Conservation (phyloP, 176 grass and related monocot species). For the Saccharum officinarum region DNA sequence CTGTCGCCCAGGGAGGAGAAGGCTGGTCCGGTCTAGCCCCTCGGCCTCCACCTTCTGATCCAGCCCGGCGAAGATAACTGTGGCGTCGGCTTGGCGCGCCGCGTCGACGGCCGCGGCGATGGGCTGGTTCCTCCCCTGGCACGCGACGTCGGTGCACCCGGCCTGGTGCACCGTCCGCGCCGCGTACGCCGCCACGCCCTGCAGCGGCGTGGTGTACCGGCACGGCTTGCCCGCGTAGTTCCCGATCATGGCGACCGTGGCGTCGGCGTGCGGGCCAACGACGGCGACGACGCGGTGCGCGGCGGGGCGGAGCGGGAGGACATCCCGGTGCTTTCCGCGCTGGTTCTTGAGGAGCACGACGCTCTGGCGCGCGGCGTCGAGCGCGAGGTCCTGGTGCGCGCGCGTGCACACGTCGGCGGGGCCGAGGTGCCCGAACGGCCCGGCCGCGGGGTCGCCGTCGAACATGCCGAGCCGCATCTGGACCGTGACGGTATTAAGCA, state of each 20-base stretch:
- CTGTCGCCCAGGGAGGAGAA: slow-evolving; percentile 75
- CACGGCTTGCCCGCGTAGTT: slow-evolving; percentile 83
- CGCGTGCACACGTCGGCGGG: slow-evolving; percentile 59
- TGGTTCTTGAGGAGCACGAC: slow-evolving; percentile 75
- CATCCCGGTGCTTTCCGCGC: too few relatives aligned
- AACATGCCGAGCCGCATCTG: slow-evolving; percentile 93
- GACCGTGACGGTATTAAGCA: slow-evolving; percentile 62
- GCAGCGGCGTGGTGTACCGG: slow-evolving; percentile 64
- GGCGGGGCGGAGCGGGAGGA: slow-evolving; percentile 42
- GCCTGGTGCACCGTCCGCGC: slow-evolving; percentile 24
- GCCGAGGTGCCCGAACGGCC: slow-evolving; percentile 63
- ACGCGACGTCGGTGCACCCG: slow-evolving; percentile 71
- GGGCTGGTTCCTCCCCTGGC: slow-evolving; percentile 48
- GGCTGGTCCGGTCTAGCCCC: slow-evolving; percentile 32
- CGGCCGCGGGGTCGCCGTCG: slow-evolving; percentile 51
- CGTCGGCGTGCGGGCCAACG: slow-evolving; percentile 69
- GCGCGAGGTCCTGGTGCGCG: slow-evolving; percentile 55
- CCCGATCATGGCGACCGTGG: slow-evolving; percentile 80
- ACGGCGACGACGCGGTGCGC: slow-evolving; percentile 45
- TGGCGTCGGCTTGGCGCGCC: slow-evolving; percentile 41
- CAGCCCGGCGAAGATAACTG: slow-evolving; percentile 58
- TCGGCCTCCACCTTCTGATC: slow-evolving; percentile 75
- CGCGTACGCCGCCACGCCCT: slow-evolving; percentile 56
- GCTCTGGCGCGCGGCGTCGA: slow-evolving; percentile 70
- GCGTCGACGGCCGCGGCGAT: slow-evolving; percentile 41